Base-by-base conservation (phyloP, 306 rosid species). In the Casuarina equisetifolia region DNA sequence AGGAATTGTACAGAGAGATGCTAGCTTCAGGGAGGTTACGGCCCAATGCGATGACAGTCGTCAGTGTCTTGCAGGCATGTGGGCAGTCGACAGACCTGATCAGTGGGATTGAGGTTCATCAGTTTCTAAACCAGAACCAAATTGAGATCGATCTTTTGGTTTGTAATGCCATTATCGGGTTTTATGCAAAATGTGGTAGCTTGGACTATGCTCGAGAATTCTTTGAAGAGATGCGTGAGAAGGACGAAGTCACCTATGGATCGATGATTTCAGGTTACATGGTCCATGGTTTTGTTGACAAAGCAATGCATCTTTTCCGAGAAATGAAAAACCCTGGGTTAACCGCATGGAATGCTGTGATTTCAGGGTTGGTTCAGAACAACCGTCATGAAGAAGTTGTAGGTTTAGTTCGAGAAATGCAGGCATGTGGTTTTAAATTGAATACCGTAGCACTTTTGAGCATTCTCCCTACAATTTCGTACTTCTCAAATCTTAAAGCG, bases 1-100 rank as follows among this genome's bases (percentile, higher is more conserved):
- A 91, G 81, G 78, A 78, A 42, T 69, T 92, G 57, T 92, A 83
- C 52, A 71, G 77, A 83, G 86, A 82, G 85, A 86, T 95, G 94
- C 50, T 85, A 64, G 69, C 67, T 39, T 77, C 45, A 20, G 66
- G 16, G 10, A 84, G 83, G 61, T 74, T 87, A 79, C 57, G 48
- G 45, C 97, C 97, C 10, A 63, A 92, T 74, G 87, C 64, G 7
- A 84, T 90, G 64, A 91, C 99, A 0, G 6, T 78, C 0, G 89
- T 89, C 62, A 89, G 96, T 43, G 85, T 92, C 64, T 80, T 92
- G 88, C 99, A 92, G 83, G 94, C 98, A 2, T 91, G 99, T 90
- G 91, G 93, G 12, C 96, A 95, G 81, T 91, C 93, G 0, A 86
- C 76, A 42, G 97, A 95, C 86, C 94, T 92, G 57, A 36, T 67